Conservation (phyloP, 768 basidiomycete species). For the Suillus subalutaceus region DNA sequence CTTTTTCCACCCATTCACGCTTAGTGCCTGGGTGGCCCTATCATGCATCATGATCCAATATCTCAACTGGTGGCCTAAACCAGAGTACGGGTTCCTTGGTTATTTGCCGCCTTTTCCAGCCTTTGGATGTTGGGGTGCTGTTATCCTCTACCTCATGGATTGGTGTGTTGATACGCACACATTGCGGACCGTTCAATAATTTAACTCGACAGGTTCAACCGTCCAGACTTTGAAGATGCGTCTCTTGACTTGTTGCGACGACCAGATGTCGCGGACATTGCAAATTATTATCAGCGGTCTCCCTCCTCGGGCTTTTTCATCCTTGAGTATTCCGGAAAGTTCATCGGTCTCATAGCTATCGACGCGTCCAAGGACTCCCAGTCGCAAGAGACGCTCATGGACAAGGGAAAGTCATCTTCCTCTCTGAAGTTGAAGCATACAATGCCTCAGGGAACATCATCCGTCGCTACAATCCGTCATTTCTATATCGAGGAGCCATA, state of each 20-base stretch:
- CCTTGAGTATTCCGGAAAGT: conserved; percentile 56
- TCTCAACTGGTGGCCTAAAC: conserved; percentile 71
- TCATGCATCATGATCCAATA: conserved; percentile 60
- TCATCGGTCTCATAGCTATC: conserved; percentile 71
- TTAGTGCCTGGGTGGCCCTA: conserved; percentile 63
- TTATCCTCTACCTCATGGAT: conserved; percentile 67
- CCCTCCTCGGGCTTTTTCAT: conserved; percentile 73
- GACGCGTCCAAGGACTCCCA: conserved; percentile 57
- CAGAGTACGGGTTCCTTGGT: conserved; percentile 43
- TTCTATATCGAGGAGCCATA: conserved; percentile 73
- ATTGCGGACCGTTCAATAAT: conserved; percentile 3
- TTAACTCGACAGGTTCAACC: conserved; percentile 59
- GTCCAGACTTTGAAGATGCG: conserved; percentile 63
- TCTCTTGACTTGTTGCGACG: conserved; percentile 54
- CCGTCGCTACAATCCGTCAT: conserved; percentile 69
- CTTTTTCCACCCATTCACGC: conserved; percentile 65
- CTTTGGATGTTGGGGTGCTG: conserved; percentile 64
- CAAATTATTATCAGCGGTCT: conserved; percentile 58
- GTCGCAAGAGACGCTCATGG: conserved; percentile 28
- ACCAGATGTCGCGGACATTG: conserved; percentile 56
- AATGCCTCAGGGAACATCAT: conserved; percentile 40
- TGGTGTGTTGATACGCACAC: conserved; percentile 50
- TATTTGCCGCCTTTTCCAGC: conserved; percentile 67
- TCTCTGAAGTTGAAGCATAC: conserved; percentile 16
- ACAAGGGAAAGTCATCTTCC: conserved; percentile 25